Evolutionary conservation across 108 stramenopile species (phyloP), one percentile per base, ranked within the genome.

Genomic region (Cylindrotheca fusiformis): DNA sequence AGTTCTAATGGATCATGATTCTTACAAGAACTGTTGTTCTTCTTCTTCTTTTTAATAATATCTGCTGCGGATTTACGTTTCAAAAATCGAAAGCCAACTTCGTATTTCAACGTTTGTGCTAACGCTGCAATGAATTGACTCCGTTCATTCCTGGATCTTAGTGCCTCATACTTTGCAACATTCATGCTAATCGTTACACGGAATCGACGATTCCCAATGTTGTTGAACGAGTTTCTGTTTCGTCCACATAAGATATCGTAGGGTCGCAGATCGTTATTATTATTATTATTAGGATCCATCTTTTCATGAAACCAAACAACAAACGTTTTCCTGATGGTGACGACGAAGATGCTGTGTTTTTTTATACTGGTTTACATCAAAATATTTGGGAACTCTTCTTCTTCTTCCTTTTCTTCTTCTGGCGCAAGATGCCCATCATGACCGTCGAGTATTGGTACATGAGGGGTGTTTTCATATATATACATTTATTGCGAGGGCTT

Each of bases 201-300:
- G 24, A 78, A 67, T 31, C 77, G 32, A 28, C 71, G 71, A 60
- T 78, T 78, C 4, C 77, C 77, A 55, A 55, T 33, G 29, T 56
- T 52, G 30, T 78, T 78, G 44, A 68, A 72, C 18, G 67, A 55
- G 2, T 36, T 53, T 14, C 55, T 58, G 45, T 65, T 55, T 19
- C 66, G 58, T 23, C 70, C 66, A 50, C 71, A 77, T 17, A 71
- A 32, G 27, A 77, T 58, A 30, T 77, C 76, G 60, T 69, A 72
- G 14, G 76, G 76, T 30, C 62, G 32, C 23, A 47, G 24, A 27
- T 48, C 24, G 19, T 68, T 50, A 18, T n/a, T n/a, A n/a, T n/a
- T n/a, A n/a, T n/a, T n/a, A n/a, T n/a, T n/a, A n/a, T n/a, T n/a
- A n/a, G n/a, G n/a, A n/a, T n/a, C n/a, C n/a, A n/a, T n/a, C n/a